Evolutionary conservation across 257 asterid species (phyloP), one percentile per base, ranked within the genome.

Genomic region (Capsicum rhomboideum): DNA sequence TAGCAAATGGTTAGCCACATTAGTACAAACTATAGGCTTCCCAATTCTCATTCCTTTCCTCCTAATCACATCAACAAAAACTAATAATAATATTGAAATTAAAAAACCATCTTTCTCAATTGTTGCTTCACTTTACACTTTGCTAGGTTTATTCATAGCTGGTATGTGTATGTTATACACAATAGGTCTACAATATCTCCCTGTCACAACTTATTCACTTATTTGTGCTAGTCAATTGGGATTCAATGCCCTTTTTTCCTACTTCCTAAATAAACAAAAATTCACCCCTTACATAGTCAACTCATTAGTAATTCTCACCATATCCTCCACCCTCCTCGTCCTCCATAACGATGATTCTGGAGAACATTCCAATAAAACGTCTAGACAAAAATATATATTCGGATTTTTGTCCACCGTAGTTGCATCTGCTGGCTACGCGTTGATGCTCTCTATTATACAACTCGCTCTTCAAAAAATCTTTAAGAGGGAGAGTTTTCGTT

Each of bases 41-140:
- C 98, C 97, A 2, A 56, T 90, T 52, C 93, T 94, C 10, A 20
- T 94, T 61, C 99, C 99, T 4, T 86, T 95, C 67, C 94, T 87
- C 5, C 89, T 92, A 28, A 64, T 87, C 10, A 37, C 83, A 26
- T 8, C 83, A 26, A 29, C 71, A 49, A 74, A 85, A 20, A 28
- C 8, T 31, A 37, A 54, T 4, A 10, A 17, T 7, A 82, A 71
- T 1, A 42, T 14, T 44, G 59, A 31, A 10, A 83, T 63, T 1
- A 37, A 18, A 11, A 82, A 66, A 37, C 88, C 93, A 10, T 81
- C 90, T 2, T 1, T 56, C 7, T 9, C 52, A 20, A 52, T 74
- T 59, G 83, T 74, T 23, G 17, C 82, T 14, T 10, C 85, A 7
- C 14, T 88, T 44, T 92, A 88, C 49, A 16, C 68, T 54, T 63